These are phyloP conservation scores for Purpureocillium takamizusanense DNA, from an alignment of 2,329 filamentous ascomycete genomes.

Conservation along the genomic window DNA sequence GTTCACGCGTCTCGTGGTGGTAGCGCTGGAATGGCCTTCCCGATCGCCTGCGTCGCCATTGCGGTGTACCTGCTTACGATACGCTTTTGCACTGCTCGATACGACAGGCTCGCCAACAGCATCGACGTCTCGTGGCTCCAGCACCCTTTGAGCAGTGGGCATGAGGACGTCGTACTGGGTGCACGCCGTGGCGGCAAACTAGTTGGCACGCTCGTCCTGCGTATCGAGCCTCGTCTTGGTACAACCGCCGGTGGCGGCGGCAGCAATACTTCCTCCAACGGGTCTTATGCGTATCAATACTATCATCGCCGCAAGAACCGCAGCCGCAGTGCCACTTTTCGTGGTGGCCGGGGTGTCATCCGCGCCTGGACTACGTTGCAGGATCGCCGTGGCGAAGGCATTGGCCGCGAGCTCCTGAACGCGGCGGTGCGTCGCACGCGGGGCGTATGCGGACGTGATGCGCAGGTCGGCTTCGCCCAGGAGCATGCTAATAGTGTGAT, in stretches of 20 bases:
- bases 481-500: constrained; percentile 68
- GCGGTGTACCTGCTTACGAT: constrained; percentile 56
- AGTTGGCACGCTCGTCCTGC: constrained; percentile 62
- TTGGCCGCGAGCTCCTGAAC: constrained; percentile 64
- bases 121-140: constrained; percentile 54
- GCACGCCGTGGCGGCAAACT: constrained; percentile 59
- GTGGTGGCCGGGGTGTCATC: constrained; percentile 60
- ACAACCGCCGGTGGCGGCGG: constrained; percentile 12
- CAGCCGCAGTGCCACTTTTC: constrained; percentile 29
- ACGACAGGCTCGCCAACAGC: constrained; percentile 53
- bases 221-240: constrained; percentile 39
- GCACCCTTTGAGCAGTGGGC: constrained; percentile 24
- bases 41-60: constrained; percentile 50
- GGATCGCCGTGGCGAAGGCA: constrained; percentile 59
- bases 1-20: constrained; percentile 29
- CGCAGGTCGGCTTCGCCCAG: constrained; percentile 61
- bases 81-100: constrained; percentile 50
- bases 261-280: constrained; percentile 7
- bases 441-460: constrained; percentile 59
- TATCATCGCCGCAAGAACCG: constrained; percentile 19
- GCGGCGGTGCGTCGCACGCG: constrained; percentile 62
- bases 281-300: too few relatives aligned
- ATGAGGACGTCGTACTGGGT: constrained; percentile 52
- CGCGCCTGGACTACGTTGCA: constrained; percentile 74
- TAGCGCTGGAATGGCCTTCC: constrained; percentile 46